Evolutionary conservation across 208 protist species (phyloP), one percentile per base, ranked within the genome.

Genomic region (Leishmania braziliensis): DNA sequence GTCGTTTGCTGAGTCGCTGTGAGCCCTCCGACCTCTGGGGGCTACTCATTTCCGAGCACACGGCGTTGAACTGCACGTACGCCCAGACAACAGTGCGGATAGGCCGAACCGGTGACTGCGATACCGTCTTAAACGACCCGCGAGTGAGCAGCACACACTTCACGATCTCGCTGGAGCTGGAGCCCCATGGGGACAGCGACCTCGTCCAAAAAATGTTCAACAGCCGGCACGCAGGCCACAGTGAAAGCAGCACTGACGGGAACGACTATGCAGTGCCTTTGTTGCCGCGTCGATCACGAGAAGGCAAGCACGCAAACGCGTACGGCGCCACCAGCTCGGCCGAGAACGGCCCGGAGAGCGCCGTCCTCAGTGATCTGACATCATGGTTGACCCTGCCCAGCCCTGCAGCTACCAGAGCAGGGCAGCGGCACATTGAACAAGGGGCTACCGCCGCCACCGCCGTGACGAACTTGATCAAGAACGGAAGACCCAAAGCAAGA

Each of bases 101-200:
- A 16, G 92, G 92, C 43, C 87, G 90, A 29, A 86, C 80, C 39
- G 56, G 81, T 12, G 39, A 14, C 29, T 91, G 89, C 75, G 85
- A 94, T 68, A 69, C 91, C 36, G 76, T 90, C 46, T 6, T 94
- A 33, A 50, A 77, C 33, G 83, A 91, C 62, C 71, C 84, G 46
- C 73, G 83, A 1, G 85, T 95, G 51, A 94, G 90, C 74, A 78
- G 78, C 20, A 72, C 87, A 26, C 92, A 95, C 78, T 95, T 94
- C 77, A 86, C 82, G 6, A 86, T 95, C 53, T 81, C 77, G 36
- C 75, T 91, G 14, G 86, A 88, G 77, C 78, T 88, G 23, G 89
- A 95, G 77, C 83, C 78, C 9, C 66, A 73, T 62, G 78, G 63
- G 12, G 36, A 54, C 62, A 48, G 36, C 33, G 16, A 16, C 33